These are phyloP conservation scores for Paraurostyla sp. DNA, from an alignment of 73 alveolate species.

Conservation along the genomic window DNA sequence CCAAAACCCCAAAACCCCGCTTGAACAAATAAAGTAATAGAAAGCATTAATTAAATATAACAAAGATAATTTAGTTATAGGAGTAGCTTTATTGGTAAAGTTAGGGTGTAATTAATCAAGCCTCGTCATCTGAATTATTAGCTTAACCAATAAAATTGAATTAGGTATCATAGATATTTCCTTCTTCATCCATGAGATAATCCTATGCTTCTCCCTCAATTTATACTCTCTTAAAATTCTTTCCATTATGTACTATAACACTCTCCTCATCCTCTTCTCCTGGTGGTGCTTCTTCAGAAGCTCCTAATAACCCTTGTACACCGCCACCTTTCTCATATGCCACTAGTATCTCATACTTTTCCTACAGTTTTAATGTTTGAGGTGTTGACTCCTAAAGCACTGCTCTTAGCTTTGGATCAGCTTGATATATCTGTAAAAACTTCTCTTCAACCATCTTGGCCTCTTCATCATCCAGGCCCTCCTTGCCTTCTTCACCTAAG, in stretches of 20 bases:
- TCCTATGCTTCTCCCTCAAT: constrained; percentile 77
- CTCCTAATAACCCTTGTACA: constrained; percentile 29
- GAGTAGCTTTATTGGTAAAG: too few species aligned
- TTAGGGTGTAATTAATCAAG: constrained; percentile 12
- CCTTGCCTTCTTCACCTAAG: not conserved
- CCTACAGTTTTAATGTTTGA: not conserved
- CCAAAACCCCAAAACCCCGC: too few species aligned
- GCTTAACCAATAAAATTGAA: constrained; percentile 72
- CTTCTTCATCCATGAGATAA: constrained; percentile 73
- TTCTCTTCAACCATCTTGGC: not conserved
- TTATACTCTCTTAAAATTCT: constrained; percentile 59
- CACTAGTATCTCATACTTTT: constrained; percentile 5
- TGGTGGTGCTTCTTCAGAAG: too few species aligned
- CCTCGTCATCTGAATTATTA: constrained; percentile 69
- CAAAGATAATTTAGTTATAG: too few species aligned
- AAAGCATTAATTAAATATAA: too few species aligned
- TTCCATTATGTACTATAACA: constrained; percentile 68
- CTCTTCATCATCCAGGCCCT: constrained; percentile 30
- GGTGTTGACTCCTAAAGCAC: not conserved
- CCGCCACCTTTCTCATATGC: constrained; percentile 45
- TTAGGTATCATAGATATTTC: constrained; percentile 64
- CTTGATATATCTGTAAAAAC: not conserved
- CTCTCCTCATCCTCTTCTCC: constrained; percentile 70
- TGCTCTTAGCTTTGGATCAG: constrained; percentile 39
- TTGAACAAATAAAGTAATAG: too few species aligned